Evolutionary conservation across 805 yeast genomes (phyloP).

Genomic region (Metschnikowia corniflorae): DNA sequence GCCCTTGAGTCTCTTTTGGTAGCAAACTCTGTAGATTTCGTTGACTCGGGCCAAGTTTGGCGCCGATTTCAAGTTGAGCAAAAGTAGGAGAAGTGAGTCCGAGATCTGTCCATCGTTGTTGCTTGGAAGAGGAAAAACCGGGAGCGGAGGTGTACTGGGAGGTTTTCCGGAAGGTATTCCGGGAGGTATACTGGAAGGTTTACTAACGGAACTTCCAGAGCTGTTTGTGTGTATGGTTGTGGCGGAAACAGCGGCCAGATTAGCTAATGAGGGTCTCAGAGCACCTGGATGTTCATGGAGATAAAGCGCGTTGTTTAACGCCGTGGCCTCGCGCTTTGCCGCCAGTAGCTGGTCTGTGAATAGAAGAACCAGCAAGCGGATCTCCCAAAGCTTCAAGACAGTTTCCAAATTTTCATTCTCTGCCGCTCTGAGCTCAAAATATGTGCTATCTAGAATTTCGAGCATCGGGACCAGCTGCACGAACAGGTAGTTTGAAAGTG

Average conservation of each 20-base stretch:
- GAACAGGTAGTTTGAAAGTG: conserved; percentile 5
- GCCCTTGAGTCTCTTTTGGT: conserved; percentile 31
- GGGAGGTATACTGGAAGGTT: neutral
- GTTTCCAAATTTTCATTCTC: conserved; percentile 8
- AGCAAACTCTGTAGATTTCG: conserved; percentile 41
- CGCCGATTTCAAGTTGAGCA: conserved; percentile 41
- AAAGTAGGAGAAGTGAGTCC: conserved; percentile 26
- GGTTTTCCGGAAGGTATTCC: neutral
- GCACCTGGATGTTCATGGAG: conserved; percentile 25
- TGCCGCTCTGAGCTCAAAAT: conserved; percentile 7
- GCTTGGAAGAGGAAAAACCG: conserved; percentile 35
- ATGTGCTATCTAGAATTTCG: conserved; percentile 13
- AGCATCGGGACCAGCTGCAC: conserved; percentile 7
- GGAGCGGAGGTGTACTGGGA: neutral
- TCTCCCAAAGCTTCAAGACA: conserved; percentile 31
- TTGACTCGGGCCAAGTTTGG: conserved; percentile 42
- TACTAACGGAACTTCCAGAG: no score
- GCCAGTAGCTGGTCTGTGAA: conserved; percentile 27
- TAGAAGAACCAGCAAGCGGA: conserved; percentile 29
- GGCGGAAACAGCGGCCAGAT: neutral
- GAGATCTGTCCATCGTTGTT: conserved; percentile 29
- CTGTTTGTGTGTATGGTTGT: neutral
- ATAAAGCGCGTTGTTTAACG: conserved; percentile 34
- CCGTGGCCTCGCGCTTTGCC: conserved; percentile 38
- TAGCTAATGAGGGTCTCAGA: neutral